These are phyloP conservation scores for Cyclostephanos tholiformis DNA, from an alignment of 108 stramenopile species.

Conservation along the genomic window DNA sequence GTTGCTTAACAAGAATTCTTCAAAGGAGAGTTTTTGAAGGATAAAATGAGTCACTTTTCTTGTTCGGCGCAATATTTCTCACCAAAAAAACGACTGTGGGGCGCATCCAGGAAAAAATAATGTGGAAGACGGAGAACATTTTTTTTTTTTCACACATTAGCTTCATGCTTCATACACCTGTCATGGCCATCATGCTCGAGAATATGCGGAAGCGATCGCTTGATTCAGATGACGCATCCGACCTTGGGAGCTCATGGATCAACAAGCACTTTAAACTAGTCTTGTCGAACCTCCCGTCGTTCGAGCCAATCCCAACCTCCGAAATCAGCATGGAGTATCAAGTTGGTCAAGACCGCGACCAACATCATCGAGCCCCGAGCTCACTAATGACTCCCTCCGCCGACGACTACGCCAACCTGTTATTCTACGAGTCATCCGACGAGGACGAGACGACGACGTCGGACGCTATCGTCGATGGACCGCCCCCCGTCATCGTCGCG, in stretches of 20 bases:
- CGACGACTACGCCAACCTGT: constrained; percentile 39
- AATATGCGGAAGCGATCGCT: constrained; percentile 3
- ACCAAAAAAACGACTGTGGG: too few species aligned
- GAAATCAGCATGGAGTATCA: neutral
- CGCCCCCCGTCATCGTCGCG: neutral
- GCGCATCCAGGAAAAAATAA: too few species aligned
- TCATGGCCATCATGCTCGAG: constrained; percentile 8
- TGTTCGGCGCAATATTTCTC: too few species aligned
- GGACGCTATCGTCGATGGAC: neutral
- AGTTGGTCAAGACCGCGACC: neutral
- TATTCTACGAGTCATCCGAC: constrained; percentile 26
- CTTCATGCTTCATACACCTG: too few species aligned
- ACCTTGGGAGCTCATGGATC: neutral
- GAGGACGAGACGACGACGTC: constrained; percentile 23
- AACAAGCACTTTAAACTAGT: constrained; percentile 15
- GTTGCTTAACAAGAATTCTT: too few species aligned
- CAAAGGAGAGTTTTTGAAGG: too few species aligned
- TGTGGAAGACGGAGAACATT: too few species aligned
- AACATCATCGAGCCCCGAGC: neutral
- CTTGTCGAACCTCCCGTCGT: constrained; percentile 7
- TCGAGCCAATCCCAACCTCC: constrained; percentile 1
- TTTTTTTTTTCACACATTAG: too few species aligned
- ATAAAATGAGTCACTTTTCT: too few species aligned
- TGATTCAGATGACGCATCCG: constrained; percentile 7
- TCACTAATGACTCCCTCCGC: constrained; percentile 23